These are phyloP conservation scores for Babesia caballi DNA, from an alignment of 169 alveolate species.

Conservation along the genomic window DNA sequence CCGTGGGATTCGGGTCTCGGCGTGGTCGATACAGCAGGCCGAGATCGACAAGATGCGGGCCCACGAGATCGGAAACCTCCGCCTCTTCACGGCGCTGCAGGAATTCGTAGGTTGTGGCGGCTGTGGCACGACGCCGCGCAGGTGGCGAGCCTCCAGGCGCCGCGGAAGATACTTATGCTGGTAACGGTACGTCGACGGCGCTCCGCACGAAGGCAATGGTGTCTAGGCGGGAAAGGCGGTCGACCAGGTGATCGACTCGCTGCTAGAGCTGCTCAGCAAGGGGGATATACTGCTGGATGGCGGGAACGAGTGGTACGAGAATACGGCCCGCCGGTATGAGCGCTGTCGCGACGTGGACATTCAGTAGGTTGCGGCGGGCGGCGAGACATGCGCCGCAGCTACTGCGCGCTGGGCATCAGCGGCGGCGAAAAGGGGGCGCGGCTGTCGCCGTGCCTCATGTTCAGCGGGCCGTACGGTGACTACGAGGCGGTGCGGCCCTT, in stretches of 20 bases:
- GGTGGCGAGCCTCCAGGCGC: conserved; percentile 68
- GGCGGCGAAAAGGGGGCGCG: conserved; percentile 86
- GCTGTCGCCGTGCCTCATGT: conserved; percentile 81
- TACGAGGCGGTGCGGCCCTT: conserved; percentile 62
- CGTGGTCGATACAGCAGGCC: conserved; percentile 45
- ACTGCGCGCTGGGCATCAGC: conserved; percentile 83
- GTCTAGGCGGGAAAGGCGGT: conserved; percentile 60
- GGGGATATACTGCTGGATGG: conserved; percentile 82
- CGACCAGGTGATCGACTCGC: conserved; percentile 34
- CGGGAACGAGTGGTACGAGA: conserved; percentile 83
- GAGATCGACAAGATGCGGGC: conserved; percentile 33
- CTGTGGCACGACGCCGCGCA: background rate
- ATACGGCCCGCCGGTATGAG: conserved; percentile 72
- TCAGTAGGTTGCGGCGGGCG: conserved; percentile 30
- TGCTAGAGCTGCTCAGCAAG: conserved; percentile 39
- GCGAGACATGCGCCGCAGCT: conserved; percentile 43
- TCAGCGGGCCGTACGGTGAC: conserved; percentile 76
- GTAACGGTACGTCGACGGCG: conserved; percentile 61
- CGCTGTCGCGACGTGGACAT: conserved; percentile 45
- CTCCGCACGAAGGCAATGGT: background rate
- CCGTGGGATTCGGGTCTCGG: conserved; percentile 78
- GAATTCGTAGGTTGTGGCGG: conserved; percentile 64
- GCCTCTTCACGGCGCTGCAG: conserved; percentile 5
- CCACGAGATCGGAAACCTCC: background rate
- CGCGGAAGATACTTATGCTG: conserved; percentile 76